These are phyloP conservation scores for Colletotrichum sp. DNA, from an alignment of 2,329 filamentous ascomycete species.

Conservation along the genomic window DNA sequence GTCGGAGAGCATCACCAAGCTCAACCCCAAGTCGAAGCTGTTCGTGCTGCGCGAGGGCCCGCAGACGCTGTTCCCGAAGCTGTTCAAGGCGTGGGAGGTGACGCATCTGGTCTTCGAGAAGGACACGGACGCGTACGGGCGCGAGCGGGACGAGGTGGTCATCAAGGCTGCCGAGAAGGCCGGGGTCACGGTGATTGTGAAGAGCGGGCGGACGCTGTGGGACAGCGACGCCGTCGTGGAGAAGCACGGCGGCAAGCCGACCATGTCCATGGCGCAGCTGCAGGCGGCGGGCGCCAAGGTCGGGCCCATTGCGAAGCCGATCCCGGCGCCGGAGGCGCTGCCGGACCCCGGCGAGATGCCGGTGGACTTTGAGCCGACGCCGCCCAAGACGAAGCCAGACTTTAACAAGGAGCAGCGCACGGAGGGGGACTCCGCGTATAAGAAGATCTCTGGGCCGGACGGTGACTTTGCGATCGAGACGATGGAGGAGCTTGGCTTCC, in stretches of 20 bases:
- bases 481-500: constrained; percentile 72
- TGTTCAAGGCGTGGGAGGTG: constrained; percentile 76
- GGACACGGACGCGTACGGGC: constrained; percentile 76
- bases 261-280: constrained; percentile 76
- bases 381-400: constrained; percentile 58
- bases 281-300: constrained; percentile 67
- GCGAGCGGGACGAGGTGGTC: constrained; percentile 66
- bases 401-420: constrained; percentile 63
- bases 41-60: constrained; percentile 76
- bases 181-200: constrained; percentile 71
- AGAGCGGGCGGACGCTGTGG: constrained; percentile 72
- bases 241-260: constrained; percentile 70
- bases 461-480: constrained; percentile 75
- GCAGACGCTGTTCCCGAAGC: constrained; percentile 72
- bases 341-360: constrained; percentile 70
- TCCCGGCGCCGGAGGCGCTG: constrained; percentile 62
- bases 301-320: constrained; percentile 64
- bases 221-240: constrained; percentile 74
- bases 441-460: constrained; percentile 67
- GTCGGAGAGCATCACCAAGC: constrained; percentile 67
- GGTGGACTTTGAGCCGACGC: constrained; percentile 62
- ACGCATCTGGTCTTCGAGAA: constrained; percentile 82
- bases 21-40: constrained; percentile 75
- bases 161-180: constrained; percentile 63
- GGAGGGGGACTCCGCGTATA: constrained; percentile 62